phyloP scores from a whole-genome alignment of 1,139 yeast species.

The Taiozyma onychis region DNA sequence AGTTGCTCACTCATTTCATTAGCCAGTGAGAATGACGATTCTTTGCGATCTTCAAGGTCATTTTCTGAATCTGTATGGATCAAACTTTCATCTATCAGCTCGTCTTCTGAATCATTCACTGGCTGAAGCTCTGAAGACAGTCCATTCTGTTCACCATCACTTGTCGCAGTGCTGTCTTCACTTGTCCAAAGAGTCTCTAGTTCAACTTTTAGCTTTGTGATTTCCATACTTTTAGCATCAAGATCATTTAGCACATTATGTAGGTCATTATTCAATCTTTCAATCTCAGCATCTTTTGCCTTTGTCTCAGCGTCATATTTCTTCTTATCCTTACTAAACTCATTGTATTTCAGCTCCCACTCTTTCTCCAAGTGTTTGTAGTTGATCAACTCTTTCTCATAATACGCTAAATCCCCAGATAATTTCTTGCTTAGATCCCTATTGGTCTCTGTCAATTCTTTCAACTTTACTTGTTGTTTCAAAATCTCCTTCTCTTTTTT shows the following conservation, averaged over 20 bases:
- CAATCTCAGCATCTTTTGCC: constrained; percentile 24
- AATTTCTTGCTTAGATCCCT: constrained; percentile 11
- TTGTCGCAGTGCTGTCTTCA: not conserved
- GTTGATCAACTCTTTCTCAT: constrained; percentile 17
- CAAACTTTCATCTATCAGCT: constrained; percentile 3
- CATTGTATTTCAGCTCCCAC: constrained; percentile 19
- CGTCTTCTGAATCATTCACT: constrained; percentile 5
- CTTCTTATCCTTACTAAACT: constrained; percentile 21
- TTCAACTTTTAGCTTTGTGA: constrained; percentile 2
- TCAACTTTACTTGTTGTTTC: constrained; percentile 7
- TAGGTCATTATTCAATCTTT: constrained; percentile 22
- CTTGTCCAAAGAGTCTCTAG: not conserved
- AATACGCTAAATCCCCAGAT: constrained; percentile 11
- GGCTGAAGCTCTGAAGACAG: not conserved
- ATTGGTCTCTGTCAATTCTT: constrained; percentile 10
- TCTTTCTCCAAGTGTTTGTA: constrained; percentile 15
- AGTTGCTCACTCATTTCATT: constrained; percentile 12
- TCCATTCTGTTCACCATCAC: constrained; percentile 26
- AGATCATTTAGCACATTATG: constrained; percentile 23
- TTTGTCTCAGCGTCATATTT: constrained; percentile 20
- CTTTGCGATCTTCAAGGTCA: constrained; percentile 1
- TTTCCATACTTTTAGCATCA: constrained; percentile 9
- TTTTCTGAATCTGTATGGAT: constrained; percentile 3
- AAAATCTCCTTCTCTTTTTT: constrained; percentile 21
- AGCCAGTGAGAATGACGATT: constrained; percentile 10